phyloP scores from a whole-genome alignment of 208 protist genomes.

The Crithidia acanthocephali region DNA sequence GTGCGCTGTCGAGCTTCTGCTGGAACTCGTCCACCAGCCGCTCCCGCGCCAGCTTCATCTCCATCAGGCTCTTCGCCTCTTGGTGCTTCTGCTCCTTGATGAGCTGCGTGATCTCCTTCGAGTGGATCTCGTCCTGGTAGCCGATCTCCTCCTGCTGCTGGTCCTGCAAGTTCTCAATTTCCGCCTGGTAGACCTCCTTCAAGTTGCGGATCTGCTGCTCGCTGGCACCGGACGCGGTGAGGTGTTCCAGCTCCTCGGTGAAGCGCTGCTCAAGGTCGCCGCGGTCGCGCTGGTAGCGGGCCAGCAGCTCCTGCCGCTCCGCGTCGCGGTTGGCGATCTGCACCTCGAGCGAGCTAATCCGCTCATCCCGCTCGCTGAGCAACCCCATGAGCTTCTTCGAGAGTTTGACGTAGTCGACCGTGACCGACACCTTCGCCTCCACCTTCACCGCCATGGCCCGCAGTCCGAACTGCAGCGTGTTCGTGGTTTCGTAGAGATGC shows the following conservation, averaged over 20 bases:
- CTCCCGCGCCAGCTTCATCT: constrained; percentile 82
- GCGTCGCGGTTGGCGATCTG: constrained; percentile 80
- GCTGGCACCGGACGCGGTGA: constrained; percentile 61
- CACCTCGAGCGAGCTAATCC: constrained; percentile 77
- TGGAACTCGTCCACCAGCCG: constrained; percentile 87
- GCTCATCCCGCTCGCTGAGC: constrained; percentile 73
- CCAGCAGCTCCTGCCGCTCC: constrained; percentile 73
- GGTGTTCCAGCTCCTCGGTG: constrained; percentile 60
- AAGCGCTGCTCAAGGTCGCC: constrained; percentile 60
- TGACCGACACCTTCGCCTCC: constrained; percentile 70
- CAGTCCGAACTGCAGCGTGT: constrained; percentile 86
- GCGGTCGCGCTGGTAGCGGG: constrained; percentile 64
- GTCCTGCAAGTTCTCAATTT: constrained; percentile 85
- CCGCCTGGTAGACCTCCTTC: constrained; percentile 78
- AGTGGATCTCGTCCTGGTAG: constrained; percentile 81
- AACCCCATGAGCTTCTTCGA: constrained; percentile 73
- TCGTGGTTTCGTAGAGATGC: constrained; percentile 87
- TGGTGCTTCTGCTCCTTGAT: constrained; percentile 84
- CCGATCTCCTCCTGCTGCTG: constrained; percentile 85
- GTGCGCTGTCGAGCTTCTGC: constrained; percentile 74
- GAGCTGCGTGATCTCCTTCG: constrained; percentile 78
- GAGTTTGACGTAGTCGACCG: constrained; percentile 88
- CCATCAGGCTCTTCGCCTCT: constrained; percentile 73
- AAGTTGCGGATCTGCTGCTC: constrained; percentile 79
- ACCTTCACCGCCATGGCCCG: constrained; percentile 90